Evolutionary conservation across 1,284 basidiomycete species (phyloP).

Genomic region (Moesziomyces sp.): DNA sequence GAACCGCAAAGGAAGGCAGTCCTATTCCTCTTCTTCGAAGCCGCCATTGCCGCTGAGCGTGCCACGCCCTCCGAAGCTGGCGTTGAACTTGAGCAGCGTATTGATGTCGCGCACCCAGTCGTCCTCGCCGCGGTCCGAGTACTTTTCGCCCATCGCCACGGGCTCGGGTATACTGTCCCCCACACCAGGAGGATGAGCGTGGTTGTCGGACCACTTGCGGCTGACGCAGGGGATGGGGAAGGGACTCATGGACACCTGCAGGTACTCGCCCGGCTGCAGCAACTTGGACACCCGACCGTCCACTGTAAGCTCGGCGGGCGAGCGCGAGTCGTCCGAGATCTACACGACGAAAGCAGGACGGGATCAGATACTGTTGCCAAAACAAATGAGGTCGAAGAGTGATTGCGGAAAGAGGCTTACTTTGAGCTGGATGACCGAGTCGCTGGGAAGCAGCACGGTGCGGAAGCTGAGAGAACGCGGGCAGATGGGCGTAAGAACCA

Average conservation of each 20-base stretch:
- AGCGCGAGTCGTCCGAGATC: slow-evolving; percentile 86
- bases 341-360: slow-evolving; percentile 64
- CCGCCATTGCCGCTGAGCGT: slow-evolving; percentile 52
- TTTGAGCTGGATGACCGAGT: slow-evolving; percentile 82
- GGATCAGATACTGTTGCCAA: background rate
- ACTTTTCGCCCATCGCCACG: slow-evolving; percentile 33
- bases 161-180: background rate
- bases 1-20: background rate
- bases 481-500: slow-evolving; percentile 93
- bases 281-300: slow-evolving; percentile 86
- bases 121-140: slow-evolving; percentile 76
- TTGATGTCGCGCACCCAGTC: slow-evolving; percentile 98
- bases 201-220: slow-evolving; percentile 22
- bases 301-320: slow-evolving; percentile 88
- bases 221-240: slow-evolving; percentile 85
- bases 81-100: slow-evolving; percentile 67
- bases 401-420: slow-evolving; percentile 71
- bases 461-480: slow-evolving; percentile 92
- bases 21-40: slow-evolving; percentile 43
- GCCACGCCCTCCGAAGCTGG: slow-evolving; percentile 60
- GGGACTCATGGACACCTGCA: slow-evolving; percentile 84
- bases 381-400: no score
- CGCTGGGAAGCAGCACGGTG: slow-evolving; percentile 85
- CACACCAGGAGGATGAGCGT: background rate
- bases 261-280: slow-evolving; percentile 83